Conservation (phyloP, 2,329 filamentous ascomycete genomes). For the Diaporthe sp. region DNA sequence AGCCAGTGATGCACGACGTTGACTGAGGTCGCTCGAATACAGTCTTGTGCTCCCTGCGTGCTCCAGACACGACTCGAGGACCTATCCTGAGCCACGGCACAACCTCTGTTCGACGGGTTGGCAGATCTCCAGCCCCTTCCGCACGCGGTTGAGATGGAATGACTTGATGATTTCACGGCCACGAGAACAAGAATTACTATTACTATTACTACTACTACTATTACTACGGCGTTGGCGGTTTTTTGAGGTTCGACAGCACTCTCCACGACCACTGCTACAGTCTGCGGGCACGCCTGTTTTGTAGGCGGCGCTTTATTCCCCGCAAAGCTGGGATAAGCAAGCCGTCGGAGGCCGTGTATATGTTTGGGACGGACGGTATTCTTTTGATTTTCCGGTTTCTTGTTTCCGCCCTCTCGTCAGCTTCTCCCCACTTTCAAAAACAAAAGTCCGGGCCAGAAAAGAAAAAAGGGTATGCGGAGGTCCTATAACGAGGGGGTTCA, state of each 20-base stretch:
- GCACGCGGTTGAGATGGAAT: constrained; percentile 22
- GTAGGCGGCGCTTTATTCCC: constrained; percentile 16
- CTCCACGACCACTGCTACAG: constrained; percentile 35
- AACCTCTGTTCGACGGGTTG: not conserved
- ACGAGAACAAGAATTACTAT: constrained; percentile 38
- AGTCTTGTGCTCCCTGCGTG: not conserved
- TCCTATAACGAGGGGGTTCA: constrained; percentile 13
- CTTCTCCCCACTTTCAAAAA: constrained; percentile 20
- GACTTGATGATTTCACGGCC: constrained; percentile 42
- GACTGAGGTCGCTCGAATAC: not conserved
- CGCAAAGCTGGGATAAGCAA: constrained; percentile 1
- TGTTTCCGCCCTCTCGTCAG: constrained; percentile 15
- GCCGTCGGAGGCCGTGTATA: constrained; percentile 17
- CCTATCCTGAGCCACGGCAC: constrained; percentile 2
- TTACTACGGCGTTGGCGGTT: constrained; percentile 38
- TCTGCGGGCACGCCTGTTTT: constrained; percentile 12
- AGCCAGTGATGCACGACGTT: constrained; percentile 38
- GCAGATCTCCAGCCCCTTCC: not conserved
- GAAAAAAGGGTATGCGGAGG: constrained; percentile 2
- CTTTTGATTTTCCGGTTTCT: constrained; percentile 3
- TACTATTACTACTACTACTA: not conserved
- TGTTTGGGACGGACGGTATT: constrained; percentile 10
- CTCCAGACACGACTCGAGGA: not conserved
- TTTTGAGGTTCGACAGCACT: constrained; percentile 42
- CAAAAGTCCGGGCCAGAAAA: constrained; percentile 25